These are phyloP conservation scores for Clitoria ternatea DNA, from an alignment of 306 rosid genomes.

Conservation along the genomic window DNA sequence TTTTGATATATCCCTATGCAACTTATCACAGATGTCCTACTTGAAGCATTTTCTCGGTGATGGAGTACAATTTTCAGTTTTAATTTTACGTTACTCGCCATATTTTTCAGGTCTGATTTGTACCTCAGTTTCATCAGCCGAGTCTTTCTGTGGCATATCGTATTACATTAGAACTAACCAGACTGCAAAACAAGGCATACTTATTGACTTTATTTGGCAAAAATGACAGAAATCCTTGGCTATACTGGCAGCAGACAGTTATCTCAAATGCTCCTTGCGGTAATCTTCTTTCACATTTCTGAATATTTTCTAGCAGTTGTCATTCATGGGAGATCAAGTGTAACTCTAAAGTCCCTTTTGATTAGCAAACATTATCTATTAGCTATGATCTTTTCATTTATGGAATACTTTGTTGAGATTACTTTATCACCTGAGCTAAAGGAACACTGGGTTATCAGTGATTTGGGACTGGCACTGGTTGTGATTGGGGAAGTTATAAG, in stretches of 20 bases:
- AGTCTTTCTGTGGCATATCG: slow-evolving; percentile 26
- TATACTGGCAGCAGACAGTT: slow-evolving; percentile 64
- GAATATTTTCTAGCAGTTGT: slow-evolving; percentile 63
- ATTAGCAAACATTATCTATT: slow-evolving; percentile 60
- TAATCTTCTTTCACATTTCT: slow-evolving; percentile 69
- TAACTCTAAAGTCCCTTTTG: slow-evolving; percentile 65
- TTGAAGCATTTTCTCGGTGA: slow-evolving; percentile 27
- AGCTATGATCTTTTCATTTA: slow-evolving; percentile 65
- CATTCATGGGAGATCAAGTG: slow-evolving; percentile 66
- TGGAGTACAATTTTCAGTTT: neutral
- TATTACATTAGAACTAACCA: neutral
- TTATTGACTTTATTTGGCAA: slow-evolving; percentile 29
- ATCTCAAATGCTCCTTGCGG: slow-evolving; percentile 54
- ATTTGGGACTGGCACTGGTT: slow-evolving; percentile 60
- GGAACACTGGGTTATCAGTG: slow-evolving; percentile 66
- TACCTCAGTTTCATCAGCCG: slow-evolving; percentile 12
- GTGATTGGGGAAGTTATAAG: slow-evolving; percentile 69
- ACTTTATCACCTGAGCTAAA: slow-evolving; percentile 56
- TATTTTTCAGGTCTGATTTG: slow-evolving; percentile 40
- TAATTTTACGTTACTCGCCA: slow-evolving; percentile 12
- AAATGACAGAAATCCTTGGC: slow-evolving; percentile 59
- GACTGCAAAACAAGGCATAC: neutral
- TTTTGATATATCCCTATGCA: slow-evolving; percentile 7
- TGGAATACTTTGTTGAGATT: slow-evolving; percentile 66
- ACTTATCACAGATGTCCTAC: slow-evolving; percentile 18